Conservation (phyloP, 768 basidiomycete species). For the Russula ochroleuca region DNA sequence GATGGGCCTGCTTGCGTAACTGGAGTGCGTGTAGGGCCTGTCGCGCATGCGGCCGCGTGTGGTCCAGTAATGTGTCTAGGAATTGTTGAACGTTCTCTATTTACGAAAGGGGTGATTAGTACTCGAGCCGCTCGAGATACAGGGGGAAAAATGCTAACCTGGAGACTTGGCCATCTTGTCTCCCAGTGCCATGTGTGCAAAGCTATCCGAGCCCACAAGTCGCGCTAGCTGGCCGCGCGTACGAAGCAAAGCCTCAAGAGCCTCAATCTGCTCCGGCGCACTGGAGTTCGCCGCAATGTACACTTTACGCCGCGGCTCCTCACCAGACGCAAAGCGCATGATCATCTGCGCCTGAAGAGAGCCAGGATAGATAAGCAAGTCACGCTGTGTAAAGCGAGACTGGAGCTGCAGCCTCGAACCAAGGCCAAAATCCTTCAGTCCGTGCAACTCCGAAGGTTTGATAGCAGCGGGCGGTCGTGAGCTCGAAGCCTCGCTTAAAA, state of each 20-base stretch:
- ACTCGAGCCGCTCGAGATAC: not conserved
- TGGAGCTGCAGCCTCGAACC: constrained; percentile 69
- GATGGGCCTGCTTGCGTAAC: constrained; percentile 70
- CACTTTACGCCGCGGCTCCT: constrained; percentile 74
- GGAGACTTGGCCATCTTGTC: constrained; percentile 99
- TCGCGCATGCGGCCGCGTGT: constrained; percentile 73
- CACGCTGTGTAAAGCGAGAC: constrained; percentile 70
- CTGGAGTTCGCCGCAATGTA: constrained; percentile 82
- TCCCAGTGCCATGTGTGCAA: constrained; percentile 77
- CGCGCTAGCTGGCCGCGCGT: constrained; percentile 79
- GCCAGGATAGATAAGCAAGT: constrained; percentile 76
- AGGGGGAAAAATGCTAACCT: constrained; percentile 44
- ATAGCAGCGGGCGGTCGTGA: constrained; percentile 65
- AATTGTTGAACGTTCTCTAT: constrained; percentile 87
- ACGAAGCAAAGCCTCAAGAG: constrained; percentile 69
- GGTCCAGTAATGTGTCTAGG: constrained; percentile 72
- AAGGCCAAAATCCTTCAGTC: constrained; percentile 73
- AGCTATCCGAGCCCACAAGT: constrained; percentile 81
- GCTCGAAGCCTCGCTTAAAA: constrained; percentile 63
- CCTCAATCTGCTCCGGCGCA: constrained; percentile 65
- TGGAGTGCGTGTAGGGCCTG: constrained; percentile 64
- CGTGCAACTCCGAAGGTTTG: constrained; percentile 62
- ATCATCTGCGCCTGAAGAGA: constrained; percentile 92
- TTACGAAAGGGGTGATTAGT: not conserved
- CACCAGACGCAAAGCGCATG: constrained; percentile 80